Evolutionary conservation across 208 protist genomes (phyloP).

Genomic region (Leishmania arabica): DNA sequence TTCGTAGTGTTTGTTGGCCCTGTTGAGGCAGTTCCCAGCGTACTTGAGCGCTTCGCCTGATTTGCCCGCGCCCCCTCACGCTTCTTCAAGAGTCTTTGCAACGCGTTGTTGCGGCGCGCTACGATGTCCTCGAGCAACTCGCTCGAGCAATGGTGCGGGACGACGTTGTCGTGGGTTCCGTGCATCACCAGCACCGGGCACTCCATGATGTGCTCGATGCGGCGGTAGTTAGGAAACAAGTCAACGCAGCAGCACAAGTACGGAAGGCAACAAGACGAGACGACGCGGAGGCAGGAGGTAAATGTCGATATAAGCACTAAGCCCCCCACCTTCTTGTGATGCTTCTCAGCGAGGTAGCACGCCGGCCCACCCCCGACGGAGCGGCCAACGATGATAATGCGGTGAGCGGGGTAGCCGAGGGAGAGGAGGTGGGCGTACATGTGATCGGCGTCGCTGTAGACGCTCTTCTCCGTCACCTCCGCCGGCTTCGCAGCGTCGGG

Average conservation of each 20-base stretch:
- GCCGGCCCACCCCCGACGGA: slow-evolving; percentile 79
- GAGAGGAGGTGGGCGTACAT: slow-evolving; percentile 55
- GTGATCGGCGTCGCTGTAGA: slow-evolving; percentile 71
- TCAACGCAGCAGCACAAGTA: slow-evolving; percentile 45
- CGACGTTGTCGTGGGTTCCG: slow-evolving; percentile 57
- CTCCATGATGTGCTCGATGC: slow-evolving; percentile 37
- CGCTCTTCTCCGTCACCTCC: slow-evolving; percentile 37
- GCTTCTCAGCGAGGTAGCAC: slow-evolving; percentile 71
- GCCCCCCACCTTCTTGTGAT: slow-evolving; percentile 60
- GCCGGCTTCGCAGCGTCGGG: background rate
- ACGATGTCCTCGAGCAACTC: slow-evolving; percentile 32
- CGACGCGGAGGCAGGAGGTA: slow-evolving; percentile 63
- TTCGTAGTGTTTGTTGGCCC: slow-evolving; percentile 1
- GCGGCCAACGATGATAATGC: slow-evolving; percentile 68
- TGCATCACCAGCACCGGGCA: slow-evolving; percentile 79
- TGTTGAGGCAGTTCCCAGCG: background rate
- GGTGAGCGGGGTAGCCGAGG: slow-evolving; percentile 40
- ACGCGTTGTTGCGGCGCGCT: background rate
- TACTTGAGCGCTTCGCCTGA: background rate
- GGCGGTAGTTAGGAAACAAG: slow-evolving; percentile 62
- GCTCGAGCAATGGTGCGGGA: slow-evolving; percentile 54
- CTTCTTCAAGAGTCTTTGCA: slow-evolving; percentile 2
- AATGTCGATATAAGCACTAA: slow-evolving; percentile 77
- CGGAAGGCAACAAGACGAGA: slow-evolving; percentile 32
- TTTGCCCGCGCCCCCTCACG: background rate